Evolutionary conservation across 1,284 basidiomycete species (phyloP), one percentile per base, ranked within the genome.

Genomic region (Ustilago hordei): DNA sequence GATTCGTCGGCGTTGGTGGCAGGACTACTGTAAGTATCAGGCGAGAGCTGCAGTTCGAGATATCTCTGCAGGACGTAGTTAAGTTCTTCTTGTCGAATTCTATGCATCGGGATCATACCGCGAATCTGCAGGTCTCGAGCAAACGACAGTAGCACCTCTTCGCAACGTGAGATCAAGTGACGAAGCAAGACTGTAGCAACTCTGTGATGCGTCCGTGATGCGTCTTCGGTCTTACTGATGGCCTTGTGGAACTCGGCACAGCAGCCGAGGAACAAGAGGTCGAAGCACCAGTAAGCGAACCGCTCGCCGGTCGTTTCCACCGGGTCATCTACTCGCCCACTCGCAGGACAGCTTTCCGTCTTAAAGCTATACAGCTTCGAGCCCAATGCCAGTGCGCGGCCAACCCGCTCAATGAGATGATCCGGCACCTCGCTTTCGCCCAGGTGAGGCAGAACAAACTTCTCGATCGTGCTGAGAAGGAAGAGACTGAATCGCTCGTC

Each of bases 271-370:
- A 97, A 95, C 17, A 98, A 86, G 31, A 96, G 87, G 81, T 97
- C 94, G 71, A 98, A 92, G 79, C 93, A 95, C 95, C 95, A 98
- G 87, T 95, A 97, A 8, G 93, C 92, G 82, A 95, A 94, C 9
- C 92, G 88, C 86, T 98, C 95, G 55, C 93, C 89, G 0, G 92
- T 90, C 89, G 89, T 32, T 87, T 87, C 60, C 0, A 52, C 17
- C 2, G 76, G 67, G 13, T 72, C 70, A 19, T 73, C 70, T 2
- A 64, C 64, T 32, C 50, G 88, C 78, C 8, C 71, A 36, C 64
- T 9, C 66, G 65, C 38, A 67, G 15, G 36, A 5, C 6, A 0
- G 28, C 45, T 15, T 6, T 56, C 63, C 4, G 59, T 45, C 34
- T 71, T 57, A 9, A 67, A 67, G 47, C 38, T 68, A 55, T 93